Evolutionary conservation across 192 early-diverging fungal species (phyloP).

Genomic region (Neocallimastix lanati): DNA sequence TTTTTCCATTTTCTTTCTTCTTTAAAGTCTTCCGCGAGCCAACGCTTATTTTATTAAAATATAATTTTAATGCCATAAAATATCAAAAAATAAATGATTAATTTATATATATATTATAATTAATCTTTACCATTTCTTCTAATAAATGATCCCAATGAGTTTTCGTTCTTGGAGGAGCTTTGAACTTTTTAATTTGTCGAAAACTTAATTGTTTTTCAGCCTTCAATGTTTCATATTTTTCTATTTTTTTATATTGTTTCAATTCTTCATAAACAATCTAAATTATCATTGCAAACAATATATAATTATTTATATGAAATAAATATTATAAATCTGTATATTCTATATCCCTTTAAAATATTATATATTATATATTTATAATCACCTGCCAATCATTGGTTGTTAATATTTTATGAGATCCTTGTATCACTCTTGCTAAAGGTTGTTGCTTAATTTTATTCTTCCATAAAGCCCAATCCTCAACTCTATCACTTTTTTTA

Average conservation of each 20-base stretch:
- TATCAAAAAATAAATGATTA: too few relatives aligned
- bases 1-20: constrained; percentile 73
- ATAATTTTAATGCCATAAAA: too few relatives aligned
- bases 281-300: too few relatives aligned
- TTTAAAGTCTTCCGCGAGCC: constrained; percentile 61
- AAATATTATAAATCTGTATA: too few relatives aligned
- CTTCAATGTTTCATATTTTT: constrained; percentile 52
- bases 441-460: not conserved
- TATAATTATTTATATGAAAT: too few relatives aligned
- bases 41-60: too few relatives aligned
- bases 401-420: constrained; percentile 30
- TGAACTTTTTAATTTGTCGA: constrained; percentile 47
- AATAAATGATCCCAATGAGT: constrained; percentile 60
- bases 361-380: constrained; percentile 1
- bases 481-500: not conserved
- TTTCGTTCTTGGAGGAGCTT: constrained; percentile 26
- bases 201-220: constrained; percentile 51
- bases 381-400: constrained; percentile 60
- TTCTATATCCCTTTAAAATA: too few relatives aligned
- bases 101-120: not conserved
- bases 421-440: not conserved
- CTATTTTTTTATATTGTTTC: constrained; percentile 38
- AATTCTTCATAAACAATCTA: constrained; percentile 59
- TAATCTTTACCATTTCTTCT: constrained; percentile 48
- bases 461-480: not conserved